phyloP scores from a whole-genome alignment of 2,329 filamentous ascomycete species.

The Periglandula ipomoeae region DNA sequence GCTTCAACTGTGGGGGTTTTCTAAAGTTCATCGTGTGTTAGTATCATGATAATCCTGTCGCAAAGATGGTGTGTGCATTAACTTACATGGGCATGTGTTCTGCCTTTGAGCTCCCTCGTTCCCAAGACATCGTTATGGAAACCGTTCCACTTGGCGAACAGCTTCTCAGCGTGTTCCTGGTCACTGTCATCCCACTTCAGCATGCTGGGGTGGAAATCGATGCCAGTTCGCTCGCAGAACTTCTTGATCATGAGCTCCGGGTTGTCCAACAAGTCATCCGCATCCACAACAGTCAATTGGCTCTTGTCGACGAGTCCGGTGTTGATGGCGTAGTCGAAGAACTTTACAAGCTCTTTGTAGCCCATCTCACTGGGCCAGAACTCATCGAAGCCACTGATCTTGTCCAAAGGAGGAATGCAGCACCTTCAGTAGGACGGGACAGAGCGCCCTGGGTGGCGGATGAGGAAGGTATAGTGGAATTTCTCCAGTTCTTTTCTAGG shows the following conservation, averaged over 20 bases:
- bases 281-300: slow-evolving; percentile 79
- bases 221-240: slow-evolving; percentile 73
- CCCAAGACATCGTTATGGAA: slow-evolving; percentile 94
- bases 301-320: slow-evolving; percentile 62
- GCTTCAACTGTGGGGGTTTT: slow-evolving; percentile 54
- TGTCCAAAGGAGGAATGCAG: slow-evolving; percentile 76
- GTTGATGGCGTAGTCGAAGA: slow-evolving; percentile 76
- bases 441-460: slow-evolving; percentile 85
- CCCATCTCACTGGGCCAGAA: slow-evolving; percentile 87
- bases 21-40: slow-evolving; percentile 24
- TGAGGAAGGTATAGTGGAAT: slow-evolving; percentile 94
- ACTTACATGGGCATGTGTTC: slow-evolving; percentile 53
- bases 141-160: slow-evolving; percentile 94
- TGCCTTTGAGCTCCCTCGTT: slow-evolving; percentile 65
- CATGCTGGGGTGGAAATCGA: slow-evolving; percentile 71
- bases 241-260: slow-evolving; percentile 65
- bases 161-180: slow-evolving; percentile 60
- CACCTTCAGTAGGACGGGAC: slow-evolving; percentile 94
- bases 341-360: slow-evolving; percentile 74
- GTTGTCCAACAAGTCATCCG: slow-evolving; percentile 85
- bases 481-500: slow-evolving; percentile 60
- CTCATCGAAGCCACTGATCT: slow-evolving; percentile 73
- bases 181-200: slow-evolving; percentile 73
- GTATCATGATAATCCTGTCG: no score
- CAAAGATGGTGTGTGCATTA: not conserved